phyloP scores from a whole-genome alignment of 2,329 filamentous ascomycete species.

The Clathrospora elynae region DNA sequence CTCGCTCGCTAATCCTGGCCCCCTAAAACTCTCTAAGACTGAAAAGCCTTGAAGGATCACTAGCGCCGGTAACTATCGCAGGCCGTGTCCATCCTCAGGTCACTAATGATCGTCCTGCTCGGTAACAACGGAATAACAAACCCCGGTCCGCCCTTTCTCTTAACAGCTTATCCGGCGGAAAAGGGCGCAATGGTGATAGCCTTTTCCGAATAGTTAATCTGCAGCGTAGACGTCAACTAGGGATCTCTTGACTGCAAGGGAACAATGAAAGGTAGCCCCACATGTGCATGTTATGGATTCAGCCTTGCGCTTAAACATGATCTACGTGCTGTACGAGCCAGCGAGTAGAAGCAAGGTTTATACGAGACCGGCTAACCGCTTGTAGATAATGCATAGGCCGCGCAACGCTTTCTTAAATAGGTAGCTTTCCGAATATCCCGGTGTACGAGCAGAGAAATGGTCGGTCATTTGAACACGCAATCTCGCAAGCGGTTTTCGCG shows the following conservation, averaged over 20 bases:
- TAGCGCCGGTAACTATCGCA: slow-evolving; percentile 25
- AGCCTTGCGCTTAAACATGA: slow-evolving; percentile 11
- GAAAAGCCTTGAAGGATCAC: slow-evolving; percentile 10
- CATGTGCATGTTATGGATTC: slow-evolving; percentile 2
- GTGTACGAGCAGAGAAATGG: too few relatives aligned
- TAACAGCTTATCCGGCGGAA: slow-evolving; percentile 1
- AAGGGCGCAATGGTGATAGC: slow-evolving; percentile 6
- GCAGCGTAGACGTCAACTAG: background rate
- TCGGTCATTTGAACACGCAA: too few relatives aligned
- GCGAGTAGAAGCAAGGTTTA: slow-evolving; percentile 12
- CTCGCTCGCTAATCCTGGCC: slow-evolving; percentile 6
- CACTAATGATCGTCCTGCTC: slow-evolving; percentile 18
- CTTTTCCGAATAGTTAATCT: background rate
- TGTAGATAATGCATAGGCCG: slow-evolving; percentile 5
- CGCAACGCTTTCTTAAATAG: slow-evolving; percentile 21
- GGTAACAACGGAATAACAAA: slow-evolving; percentile 4
- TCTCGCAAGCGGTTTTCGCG: too few relatives aligned
- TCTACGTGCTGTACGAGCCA: slow-evolving; percentile 14
- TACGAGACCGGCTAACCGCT: slow-evolving; percentile 14
- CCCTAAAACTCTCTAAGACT: slow-evolving; percentile 19
- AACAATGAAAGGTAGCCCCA: background rate
- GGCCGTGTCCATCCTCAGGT: slow-evolving; percentile 16
- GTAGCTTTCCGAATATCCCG: slow-evolving; percentile 13
- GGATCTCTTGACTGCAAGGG: background rate
- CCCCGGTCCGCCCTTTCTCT: background rate